phyloP scores from a whole-genome alignment of 2,329 filamentous ascomycete genomes.

The Talaromyces rugulosus region DNA sequence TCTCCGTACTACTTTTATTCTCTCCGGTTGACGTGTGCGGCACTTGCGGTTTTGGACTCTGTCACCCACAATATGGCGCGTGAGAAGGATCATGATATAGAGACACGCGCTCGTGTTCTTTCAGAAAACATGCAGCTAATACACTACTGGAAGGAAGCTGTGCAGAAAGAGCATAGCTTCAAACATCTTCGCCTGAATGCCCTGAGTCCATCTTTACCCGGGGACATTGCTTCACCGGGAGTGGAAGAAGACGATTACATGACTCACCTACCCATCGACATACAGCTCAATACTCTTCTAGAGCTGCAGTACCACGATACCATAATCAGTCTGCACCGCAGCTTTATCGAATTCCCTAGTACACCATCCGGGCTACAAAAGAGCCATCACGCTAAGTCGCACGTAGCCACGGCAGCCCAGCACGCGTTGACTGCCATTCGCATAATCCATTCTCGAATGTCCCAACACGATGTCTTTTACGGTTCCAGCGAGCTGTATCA shows the following conservation, averaged over 20 bases:
- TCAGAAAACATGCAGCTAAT: neutral
- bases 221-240: neutral
- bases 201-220: neutral
- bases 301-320: conserved; percentile 17
- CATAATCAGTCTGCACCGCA: conserved; percentile 15
- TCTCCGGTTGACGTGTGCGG: neutral
- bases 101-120: neutral
- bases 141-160: neutral
- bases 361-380: conserved; percentile 2
- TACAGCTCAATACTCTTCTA: conserved; percentile 11
- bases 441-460: conserved; percentile 10
- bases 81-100: neutral
- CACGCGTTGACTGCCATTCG: conserved; percentile 16
- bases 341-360: conserved; percentile 19
- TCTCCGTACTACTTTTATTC: neutral
- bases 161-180: neutral
- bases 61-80: neutral
- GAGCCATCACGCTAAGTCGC: conserved; percentile 13
- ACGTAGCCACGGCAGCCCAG: conserved; percentile 15
- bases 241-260: neutral
- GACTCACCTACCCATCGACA: conserved; percentile 6
- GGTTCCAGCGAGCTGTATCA: conserved; percentile 19
- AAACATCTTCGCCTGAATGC: neutral
- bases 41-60: neutral
- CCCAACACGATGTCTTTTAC: conserved; percentile 13